Conservation (phyloP, 2,329 filamentous ascomycete genomes). For the Penicillium decumbens region DNA sequence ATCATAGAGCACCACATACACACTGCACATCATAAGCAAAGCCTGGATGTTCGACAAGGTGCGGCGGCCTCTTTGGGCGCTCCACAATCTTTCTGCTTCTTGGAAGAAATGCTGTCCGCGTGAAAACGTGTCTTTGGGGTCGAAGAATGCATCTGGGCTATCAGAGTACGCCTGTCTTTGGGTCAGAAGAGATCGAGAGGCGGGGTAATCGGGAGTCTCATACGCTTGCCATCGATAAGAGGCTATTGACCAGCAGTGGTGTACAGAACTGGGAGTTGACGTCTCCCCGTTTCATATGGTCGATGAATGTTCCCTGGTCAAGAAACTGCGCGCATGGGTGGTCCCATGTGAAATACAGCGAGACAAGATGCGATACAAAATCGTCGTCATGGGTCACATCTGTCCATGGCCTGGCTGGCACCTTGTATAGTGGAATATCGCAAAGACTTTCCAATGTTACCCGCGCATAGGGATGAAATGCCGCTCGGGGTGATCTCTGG, state of each 20-base stretch:
- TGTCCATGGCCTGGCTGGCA: slow-evolving; percentile 59
- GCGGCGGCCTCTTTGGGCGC: slow-evolving; percentile 31
- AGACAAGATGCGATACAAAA: slow-evolving; percentile 74
- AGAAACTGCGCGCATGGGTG: slow-evolving; percentile 82
- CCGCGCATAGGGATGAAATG: slow-evolving; percentile 22
- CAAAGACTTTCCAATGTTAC: slow-evolving; percentile 31
- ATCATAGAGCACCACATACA: slow-evolving; percentile 23
- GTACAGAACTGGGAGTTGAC: slow-evolving; percentile 69
- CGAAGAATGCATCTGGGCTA: slow-evolving; percentile 29
- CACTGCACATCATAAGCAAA: slow-evolving; percentile 31
- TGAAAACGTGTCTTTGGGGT: slow-evolving; percentile 26
- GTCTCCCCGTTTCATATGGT: slow-evolving; percentile 38
- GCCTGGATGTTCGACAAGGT: slow-evolving; percentile 37
- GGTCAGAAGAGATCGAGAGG: slow-evolving; percentile 2
- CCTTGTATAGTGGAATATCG: slow-evolving; percentile 33
- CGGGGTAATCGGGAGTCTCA: slow-evolving; percentile 5
- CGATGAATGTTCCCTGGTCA: slow-evolving; percentile 68
- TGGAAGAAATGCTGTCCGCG: slow-evolving; percentile 33
- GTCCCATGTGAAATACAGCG: slow-evolving; percentile 93
- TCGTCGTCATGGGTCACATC: slow-evolving; percentile 69
- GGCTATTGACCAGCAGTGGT: slow-evolving; percentile 78
- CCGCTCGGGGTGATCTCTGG: not conserved
- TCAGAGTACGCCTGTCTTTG: slow-evolving; percentile 34
- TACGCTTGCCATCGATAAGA: slow-evolving; percentile 58
- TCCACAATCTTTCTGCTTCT: slow-evolving; percentile 37